Evolutionary conservation across 2,329 filamentous ascomycete genomes (phyloP), one percentile per base, ranked within the genome.

Genomic region (Gnomoniopsis smithogilvyi): DNA sequence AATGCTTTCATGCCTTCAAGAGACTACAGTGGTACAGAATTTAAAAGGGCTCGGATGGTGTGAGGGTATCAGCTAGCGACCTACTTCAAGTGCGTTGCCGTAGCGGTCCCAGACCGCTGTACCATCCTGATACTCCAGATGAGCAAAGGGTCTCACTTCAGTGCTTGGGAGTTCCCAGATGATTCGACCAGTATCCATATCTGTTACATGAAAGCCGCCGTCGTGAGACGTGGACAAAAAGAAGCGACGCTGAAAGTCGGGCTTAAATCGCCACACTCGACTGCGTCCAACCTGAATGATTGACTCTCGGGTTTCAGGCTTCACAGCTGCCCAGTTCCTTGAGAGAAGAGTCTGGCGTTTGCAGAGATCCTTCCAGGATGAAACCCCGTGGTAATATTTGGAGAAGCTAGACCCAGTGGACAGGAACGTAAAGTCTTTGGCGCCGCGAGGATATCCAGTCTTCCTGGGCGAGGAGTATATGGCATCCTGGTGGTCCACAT

Each of bases 71-170:
- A 24, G 21, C 26, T 30, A 30, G 26, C 26, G 15, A 47, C 45
- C 19, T 47, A 47, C 74, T 62, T 79, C 77, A 1, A 79, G 62
- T 1, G 73, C 70, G 64, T 78, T 72, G 3, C 75, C 75, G 46
- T 74, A 71, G 0, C 75, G 68, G 63, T 79, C 77, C 65, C 74
- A 80, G 2, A 76, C 75, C 2, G 72, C 75, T 51, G 72, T 75
- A 12, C 76, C 77, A 65, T 78, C 72, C 58, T 78, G 70, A 56
- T 80, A 80, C 55, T 80, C 77, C 12, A 80, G 65, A 65, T 79
- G 77, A 1, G 77, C 77, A 57, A 74, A 78, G 4, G 73, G 70
- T 14, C 75, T 69, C 34, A 78, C 76, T 0, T 68, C 67, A 12
- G 72, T 60, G 22, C 63, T 57, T 12, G 67, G 65, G 21, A 66